A percentile compares a stretch with the other conserved stretches of the same genome.
These are phyloP conservation scores for Aspergillus steynii DNA, from an alignment of 495 filamentous ascomycete species.

Conservation along the genomic window DNA sequence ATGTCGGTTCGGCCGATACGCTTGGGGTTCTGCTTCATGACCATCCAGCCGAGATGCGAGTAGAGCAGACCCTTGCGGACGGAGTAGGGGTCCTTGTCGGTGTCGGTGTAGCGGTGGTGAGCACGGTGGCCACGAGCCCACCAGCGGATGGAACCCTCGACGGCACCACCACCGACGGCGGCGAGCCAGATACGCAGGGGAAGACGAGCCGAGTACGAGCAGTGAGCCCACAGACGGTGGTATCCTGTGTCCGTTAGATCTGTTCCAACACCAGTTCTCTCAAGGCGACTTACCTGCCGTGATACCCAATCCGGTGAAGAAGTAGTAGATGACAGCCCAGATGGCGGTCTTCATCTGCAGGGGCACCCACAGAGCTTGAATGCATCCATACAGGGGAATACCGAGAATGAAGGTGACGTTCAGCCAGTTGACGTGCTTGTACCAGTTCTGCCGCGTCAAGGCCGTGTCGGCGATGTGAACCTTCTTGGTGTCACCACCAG, in stretches of 20 bases:
- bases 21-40: conserved; percentile 93
- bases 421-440: conserved; percentile 96
- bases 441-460: conserved; percentile 86
- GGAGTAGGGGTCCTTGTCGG: conserved; percentile 97
- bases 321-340: conserved; percentile 88
- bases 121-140: conserved; percentile 96
- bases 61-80: conserved; percentile 97
- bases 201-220: conserved; percentile 84
- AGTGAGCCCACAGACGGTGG: conserved; percentile 93
- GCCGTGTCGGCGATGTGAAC: conserved; percentile 61
- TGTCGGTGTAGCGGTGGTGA: conserved; percentile 99
- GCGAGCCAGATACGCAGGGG: conserved; percentile 93
- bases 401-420: conserved; percentile 85
- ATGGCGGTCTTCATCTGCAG: conserved; percentile 72
- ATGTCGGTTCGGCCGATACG: conserved; percentile 95
- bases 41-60: conserved; percentile 93
- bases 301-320: conserved; percentile 86
- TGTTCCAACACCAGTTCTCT: conserved; percentile 13
- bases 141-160: conserved; percentile 96
- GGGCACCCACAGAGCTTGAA: conserved; percentile 81
- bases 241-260: conserved; percentile 55
- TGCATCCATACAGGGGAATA: conserved; percentile 73
- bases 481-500: conserved; percentile 50
- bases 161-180: conserved; percentile 87
- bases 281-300: conserved; percentile 64